These are phyloP conservation scores for Kwoniella sp. DNA, from an alignment of 768 basidiomycete species.

Conservation along the genomic window DNA sequence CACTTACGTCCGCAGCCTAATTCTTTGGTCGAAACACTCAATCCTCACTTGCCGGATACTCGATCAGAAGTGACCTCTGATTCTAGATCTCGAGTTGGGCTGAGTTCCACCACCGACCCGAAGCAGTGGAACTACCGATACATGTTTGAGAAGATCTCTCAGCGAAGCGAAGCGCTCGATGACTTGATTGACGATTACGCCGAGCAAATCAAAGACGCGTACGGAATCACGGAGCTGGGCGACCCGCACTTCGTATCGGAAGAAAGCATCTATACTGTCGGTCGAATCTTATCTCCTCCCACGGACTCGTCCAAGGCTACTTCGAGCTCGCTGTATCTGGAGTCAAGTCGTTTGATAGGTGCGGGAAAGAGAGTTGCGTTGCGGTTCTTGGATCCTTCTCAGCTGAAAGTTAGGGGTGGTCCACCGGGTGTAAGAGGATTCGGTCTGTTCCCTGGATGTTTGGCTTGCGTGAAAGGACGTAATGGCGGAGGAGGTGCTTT, in stretches of 20 bases:
- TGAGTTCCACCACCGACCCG: slow-evolving; percentile 47
- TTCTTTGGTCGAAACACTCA: slow-evolving; percentile 57
- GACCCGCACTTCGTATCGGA: slow-evolving; percentile 70
- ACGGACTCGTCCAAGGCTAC: slow-evolving; percentile 67
- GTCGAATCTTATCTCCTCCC: slow-evolving; percentile 60
- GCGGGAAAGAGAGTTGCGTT: slow-evolving; percentile 66
- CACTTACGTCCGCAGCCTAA: slow-evolving; percentile 47
- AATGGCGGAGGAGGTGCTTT: slow-evolving; percentile 92
- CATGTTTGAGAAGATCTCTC: slow-evolving; percentile 88
- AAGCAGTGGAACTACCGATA: slow-evolving; percentile 63
- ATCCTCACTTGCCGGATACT: slow-evolving; percentile 51
- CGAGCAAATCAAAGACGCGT: slow-evolving; percentile 70
- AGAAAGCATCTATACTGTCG: slow-evolving; percentile 71
- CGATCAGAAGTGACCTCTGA: slow-evolving; percentile 22
- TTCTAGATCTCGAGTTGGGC: slow-evolving; percentile 42
- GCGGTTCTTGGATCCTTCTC: slow-evolving; percentile 63
- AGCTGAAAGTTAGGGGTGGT: slow-evolving; percentile 67
- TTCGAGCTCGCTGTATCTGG: slow-evolving; percentile 73
- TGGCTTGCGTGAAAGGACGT: slow-evolving; percentile 80
- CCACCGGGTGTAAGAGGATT: slow-evolving; percentile 67
- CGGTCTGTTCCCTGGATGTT: slow-evolving; percentile 83
- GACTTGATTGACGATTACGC: slow-evolving; percentile 83
- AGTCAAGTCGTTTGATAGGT: slow-evolving; percentile 77
- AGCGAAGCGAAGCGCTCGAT: slow-evolving; percentile 81
- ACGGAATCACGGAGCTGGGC: slow-evolving; percentile 70